phyloP scores from a whole-genome alignment of 2,329 filamentous ascomycete genomes.

The Tolypocladium inflatum region DNA sequence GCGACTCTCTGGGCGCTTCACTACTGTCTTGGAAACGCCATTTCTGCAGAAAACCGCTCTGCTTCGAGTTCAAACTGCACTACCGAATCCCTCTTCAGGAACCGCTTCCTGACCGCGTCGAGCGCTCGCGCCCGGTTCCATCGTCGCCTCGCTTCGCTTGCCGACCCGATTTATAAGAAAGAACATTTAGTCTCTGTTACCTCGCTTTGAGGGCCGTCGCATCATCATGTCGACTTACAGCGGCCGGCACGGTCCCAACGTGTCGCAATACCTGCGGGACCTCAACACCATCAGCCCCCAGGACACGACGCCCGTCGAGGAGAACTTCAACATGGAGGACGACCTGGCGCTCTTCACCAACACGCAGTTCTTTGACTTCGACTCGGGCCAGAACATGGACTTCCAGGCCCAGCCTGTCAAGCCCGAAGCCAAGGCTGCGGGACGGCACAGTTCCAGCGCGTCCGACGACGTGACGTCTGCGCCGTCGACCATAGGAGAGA shows the following conservation, averaged over 20 bases:
- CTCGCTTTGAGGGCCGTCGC: background rate
- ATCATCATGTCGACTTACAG: conserved; percentile 60
- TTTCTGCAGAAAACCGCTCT: background rate
- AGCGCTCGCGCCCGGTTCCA: background rate
- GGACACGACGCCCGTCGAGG: conserved; percentile 38
- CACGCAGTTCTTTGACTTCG: conserved; percentile 73
- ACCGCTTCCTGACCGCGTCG: background rate
- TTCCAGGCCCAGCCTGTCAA: conserved; percentile 41
- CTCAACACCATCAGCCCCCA: conserved; percentile 67
- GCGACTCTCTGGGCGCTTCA: background rate
- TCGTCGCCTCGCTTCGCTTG: background rate
- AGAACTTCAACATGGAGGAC: conserved; percentile 56
- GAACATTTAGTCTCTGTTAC: background rate
- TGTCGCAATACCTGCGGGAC: conserved; percentile 81
- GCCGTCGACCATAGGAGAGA: conserved; percentile 33
- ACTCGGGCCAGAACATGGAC: conserved; percentile 52
- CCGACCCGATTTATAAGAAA: background rate
- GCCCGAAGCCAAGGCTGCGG: conserved; percentile 23
- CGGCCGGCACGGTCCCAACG: conserved; percentile 72
- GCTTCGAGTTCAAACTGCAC: background rate
- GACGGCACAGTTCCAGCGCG: conserved; percentile 19
- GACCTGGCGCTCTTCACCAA: conserved; percentile 75
- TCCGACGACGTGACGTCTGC: conserved; percentile 29
- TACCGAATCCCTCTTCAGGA: background rate
- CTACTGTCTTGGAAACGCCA: background rate